A percentile compares a stretch with the other conserved stretches of the same genome.
These are phyloP conservation scores for Sporisorium reilianum DNA, from an alignment of 1,284 basidiomycete genomes.

Conservation along the genomic window DNA sequence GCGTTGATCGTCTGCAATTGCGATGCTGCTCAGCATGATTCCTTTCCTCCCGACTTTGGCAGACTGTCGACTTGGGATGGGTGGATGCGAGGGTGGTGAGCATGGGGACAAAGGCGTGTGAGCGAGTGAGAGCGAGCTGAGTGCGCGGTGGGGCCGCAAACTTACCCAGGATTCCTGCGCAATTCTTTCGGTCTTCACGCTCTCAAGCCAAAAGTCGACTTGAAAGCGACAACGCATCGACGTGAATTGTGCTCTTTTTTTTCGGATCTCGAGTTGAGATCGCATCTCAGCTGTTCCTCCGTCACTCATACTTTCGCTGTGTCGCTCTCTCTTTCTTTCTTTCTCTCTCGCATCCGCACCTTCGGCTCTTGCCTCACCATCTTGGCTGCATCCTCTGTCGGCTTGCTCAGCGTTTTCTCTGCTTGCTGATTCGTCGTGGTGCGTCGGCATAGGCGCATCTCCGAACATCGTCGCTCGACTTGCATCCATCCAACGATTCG, in stretches of 20 bases:
- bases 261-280: not conserved
- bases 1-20: not conserved
- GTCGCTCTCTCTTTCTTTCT: not conserved
- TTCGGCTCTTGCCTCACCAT: not conserved
- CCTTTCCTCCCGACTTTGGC: not conserved
- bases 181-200: not conserved
- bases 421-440: not conserved
- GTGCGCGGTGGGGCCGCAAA: not conserved
- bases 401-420: not conserved
- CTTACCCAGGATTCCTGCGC: not conserved
- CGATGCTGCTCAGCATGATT: not conserved
- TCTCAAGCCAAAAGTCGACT: slow-evolving; percentile 1
- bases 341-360: not conserved
- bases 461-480: not conserved
- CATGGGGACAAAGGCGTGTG: not conserved
- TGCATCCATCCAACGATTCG: not conserved
- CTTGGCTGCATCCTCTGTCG: not conserved
- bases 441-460: not conserved
- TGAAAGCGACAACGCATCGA: not conserved
- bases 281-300: not conserved
- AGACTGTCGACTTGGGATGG: not conserved
- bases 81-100: not conserved
- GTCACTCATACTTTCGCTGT: not conserved
- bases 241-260: not conserved
- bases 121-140: not conserved